A percentile compares a stretch with the other conserved stretches of the same genome.
Evolutionary conservation across 208 protist genomes (phyloP).

Genomic region (Trypanosoma cruzi): DNA sequence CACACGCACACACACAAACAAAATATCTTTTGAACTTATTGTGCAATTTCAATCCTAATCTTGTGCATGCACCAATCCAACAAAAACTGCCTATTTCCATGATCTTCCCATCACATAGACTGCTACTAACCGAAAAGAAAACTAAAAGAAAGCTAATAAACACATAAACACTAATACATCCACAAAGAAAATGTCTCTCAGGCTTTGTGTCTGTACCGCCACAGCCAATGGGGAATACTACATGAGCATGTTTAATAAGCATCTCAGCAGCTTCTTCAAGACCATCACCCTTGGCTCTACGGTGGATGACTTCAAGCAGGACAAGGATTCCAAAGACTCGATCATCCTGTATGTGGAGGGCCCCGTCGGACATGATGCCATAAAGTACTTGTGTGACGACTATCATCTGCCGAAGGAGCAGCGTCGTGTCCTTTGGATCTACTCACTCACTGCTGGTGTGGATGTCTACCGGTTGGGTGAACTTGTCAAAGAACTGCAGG

Average conservation of each 20-base stretch:
- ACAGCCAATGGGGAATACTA: constrained; percentile 16
- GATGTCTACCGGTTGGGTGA: constrained; percentile 58
- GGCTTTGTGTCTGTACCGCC: constrained; percentile 32
- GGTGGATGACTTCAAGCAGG: constrained; percentile 31
- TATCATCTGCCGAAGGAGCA: constrained; percentile 27
- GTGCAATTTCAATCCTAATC: too few species aligned
- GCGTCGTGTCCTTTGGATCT: constrained; percentile 73
- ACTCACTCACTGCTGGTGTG: constrained; percentile 75
- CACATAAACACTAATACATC: background rate
- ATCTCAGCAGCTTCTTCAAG: constrained; percentile 17
- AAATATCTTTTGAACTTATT: too few species aligned
- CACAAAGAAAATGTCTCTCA: constrained; percentile 30
- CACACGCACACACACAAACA: too few species aligned
- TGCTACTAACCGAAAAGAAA: background rate
- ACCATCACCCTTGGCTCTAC: constrained; percentile 31
- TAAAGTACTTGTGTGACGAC: constrained; percentile 77
- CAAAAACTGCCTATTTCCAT: too few species aligned
- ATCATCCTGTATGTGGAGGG: constrained; percentile 40
- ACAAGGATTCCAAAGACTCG: constrained; percentile 33
- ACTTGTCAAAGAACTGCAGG: constrained; percentile 42
- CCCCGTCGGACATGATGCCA: constrained; percentile 32
- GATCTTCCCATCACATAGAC: too few species aligned
- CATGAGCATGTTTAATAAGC: constrained; percentile 21
- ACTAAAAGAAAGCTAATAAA: background rate
- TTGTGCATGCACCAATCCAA: too few species aligned